Conservation (phyloP, 495 filamentous ascomycete species). For the Talaromyces stipitatus region DNA sequence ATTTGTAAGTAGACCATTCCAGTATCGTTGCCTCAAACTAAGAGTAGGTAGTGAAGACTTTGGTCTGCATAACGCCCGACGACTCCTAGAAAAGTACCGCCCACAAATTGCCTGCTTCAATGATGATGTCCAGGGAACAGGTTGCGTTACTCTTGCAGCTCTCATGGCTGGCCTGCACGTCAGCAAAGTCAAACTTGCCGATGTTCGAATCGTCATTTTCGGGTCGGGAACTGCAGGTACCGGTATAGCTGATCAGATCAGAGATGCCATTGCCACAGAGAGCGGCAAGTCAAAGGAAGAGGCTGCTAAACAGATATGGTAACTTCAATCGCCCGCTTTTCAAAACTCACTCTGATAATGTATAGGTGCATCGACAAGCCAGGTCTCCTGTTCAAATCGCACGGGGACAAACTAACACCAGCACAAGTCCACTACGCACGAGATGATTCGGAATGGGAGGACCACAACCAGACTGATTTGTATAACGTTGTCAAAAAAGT, state of each 20-base stretch:
- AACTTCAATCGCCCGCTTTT: slow-evolving; percentile 1
- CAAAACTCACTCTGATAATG: not conserved
- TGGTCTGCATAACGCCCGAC: slow-evolving; percentile 48
- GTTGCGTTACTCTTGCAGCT: slow-evolving; percentile 77
- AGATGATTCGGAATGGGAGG: slow-evolving; percentile 55
- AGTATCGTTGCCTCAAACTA: not conserved
- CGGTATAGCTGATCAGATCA: slow-evolving; percentile 77
- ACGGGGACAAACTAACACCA: slow-evolving; percentile 48
- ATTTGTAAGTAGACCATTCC: slow-evolving; percentile 46
- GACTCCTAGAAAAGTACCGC: slow-evolving; percentile 68
- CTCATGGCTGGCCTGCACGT: slow-evolving; percentile 69
- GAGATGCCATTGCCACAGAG: slow-evolving; percentile 67
- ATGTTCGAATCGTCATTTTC: slow-evolving; percentile 66
- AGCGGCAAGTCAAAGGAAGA: slow-evolving; percentile 60
- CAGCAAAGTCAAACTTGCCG: slow-evolving; percentile 54
- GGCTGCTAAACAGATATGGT: slow-evolving; percentile 79
- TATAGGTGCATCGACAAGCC: slow-evolving; percentile 77
- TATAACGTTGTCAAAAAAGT: slow-evolving; percentile 60
- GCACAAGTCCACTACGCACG: slow-evolving; percentile 63
- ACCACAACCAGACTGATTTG: slow-evolving; percentile 47
- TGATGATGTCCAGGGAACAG: slow-evolving; percentile 87
- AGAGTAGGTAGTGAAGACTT: slow-evolving; percentile 44
- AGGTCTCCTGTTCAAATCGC: slow-evolving; percentile 63
- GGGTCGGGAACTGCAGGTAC: slow-evolving; percentile 82
- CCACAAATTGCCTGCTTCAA: slow-evolving; percentile 77